Conservation (phyloP, 2,329 filamentous ascomycete genomes). For the Huntiella omanensis region DNA sequence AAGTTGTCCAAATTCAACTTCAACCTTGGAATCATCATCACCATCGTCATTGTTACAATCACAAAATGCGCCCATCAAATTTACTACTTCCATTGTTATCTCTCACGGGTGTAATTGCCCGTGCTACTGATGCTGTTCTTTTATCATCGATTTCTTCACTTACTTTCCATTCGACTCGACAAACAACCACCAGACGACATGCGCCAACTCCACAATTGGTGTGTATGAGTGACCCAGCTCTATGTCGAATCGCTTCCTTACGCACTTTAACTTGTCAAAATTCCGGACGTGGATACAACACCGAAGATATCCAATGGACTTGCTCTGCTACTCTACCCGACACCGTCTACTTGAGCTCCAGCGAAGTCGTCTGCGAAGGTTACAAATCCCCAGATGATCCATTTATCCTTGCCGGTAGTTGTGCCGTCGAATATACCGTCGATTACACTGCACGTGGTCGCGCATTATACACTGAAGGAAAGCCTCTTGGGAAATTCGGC, state of each 20-base stretch:
- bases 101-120: too few relatives aligned
- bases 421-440: slow-evolving; percentile 76
- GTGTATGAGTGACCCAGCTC: slow-evolving; percentile 47
- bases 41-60: too few relatives aligned
- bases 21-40: too few relatives aligned
- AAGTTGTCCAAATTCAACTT: too few relatives aligned
- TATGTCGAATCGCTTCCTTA: slow-evolving; percentile 46
- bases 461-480: slow-evolving; percentile 35
- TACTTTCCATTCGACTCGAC: slow-evolving; percentile 47
- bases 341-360: slow-evolving; percentile 54
- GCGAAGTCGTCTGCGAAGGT: slow-evolving; percentile 85
- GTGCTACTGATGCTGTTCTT: slow-evolving; percentile 25
- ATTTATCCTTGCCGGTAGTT: slow-evolving; percentile 80
- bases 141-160: slow-evolving; percentile 51
- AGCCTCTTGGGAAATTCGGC: slow-evolving; percentile 14
- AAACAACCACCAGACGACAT: slow-evolving; percentile 60
- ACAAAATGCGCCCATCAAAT: too few relatives aligned
- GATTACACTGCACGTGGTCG: slow-evolving; percentile 61
- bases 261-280: slow-evolving; percentile 75
- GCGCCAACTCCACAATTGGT: slow-evolving; percentile 58
- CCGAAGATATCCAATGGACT: slow-evolving; percentile 77
- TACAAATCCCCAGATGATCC: slow-evolving; percentile 59
- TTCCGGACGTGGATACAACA: slow-evolving; percentile 58
- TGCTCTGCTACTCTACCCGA: slow-evolving; percentile 47
- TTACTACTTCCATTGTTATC: too few relatives aligned